Conservation (phyloP, 2,329 filamentous ascomycete genomes). For the Huntiella decipiens region DNA sequence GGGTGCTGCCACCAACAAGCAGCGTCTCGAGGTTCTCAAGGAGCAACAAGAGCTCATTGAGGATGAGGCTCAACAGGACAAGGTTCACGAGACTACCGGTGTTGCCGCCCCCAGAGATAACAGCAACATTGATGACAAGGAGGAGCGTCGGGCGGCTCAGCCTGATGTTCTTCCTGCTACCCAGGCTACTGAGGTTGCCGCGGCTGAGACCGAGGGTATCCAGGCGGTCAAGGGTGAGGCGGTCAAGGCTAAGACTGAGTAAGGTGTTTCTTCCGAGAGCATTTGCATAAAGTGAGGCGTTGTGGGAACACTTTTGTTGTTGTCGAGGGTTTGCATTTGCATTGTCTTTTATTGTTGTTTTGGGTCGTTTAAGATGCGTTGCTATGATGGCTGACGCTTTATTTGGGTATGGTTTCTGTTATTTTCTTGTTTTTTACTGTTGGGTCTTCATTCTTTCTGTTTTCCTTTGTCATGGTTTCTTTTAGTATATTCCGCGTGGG, state of each 20-base stretch:
- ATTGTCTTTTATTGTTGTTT: neutral
- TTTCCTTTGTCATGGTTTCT: neutral
- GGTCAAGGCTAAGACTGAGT: slow-evolving; percentile 16
- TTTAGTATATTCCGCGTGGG: neutral
- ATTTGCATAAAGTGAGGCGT: neutral
- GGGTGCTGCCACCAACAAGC: slow-evolving; percentile 95
- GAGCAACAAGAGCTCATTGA: slow-evolving; percentile 97
- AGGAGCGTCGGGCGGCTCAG: slow-evolving; percentile 43
- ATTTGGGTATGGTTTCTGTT: neutral
- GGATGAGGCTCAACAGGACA: slow-evolving; percentile 85
- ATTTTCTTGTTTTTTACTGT: neutral
- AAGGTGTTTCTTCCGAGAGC: slow-evolving; percentile 9
- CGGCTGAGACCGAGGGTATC: slow-evolving; percentile 7
- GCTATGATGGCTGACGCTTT: neutral
- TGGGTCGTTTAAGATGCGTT: neutral
- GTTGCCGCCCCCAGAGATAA: slow-evolving; percentile 63
- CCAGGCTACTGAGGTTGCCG: slow-evolving; percentile 22
- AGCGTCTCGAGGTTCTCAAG: slow-evolving; percentile 91
- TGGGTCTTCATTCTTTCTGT: neutral
- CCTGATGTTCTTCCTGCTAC: slow-evolving; percentile 33
- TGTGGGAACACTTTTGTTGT: neutral
- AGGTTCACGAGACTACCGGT: slow-evolving; percentile 57
- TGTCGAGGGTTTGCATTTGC: neutral
- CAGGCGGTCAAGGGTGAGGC: slow-evolving; percentile 11
- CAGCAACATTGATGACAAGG: slow-evolving; percentile 89